These are phyloP conservation scores for Sordariomycetes sp. DNA, from an alignment of 2,329 filamentous ascomycete genomes.

Conservation along the genomic window DNA sequence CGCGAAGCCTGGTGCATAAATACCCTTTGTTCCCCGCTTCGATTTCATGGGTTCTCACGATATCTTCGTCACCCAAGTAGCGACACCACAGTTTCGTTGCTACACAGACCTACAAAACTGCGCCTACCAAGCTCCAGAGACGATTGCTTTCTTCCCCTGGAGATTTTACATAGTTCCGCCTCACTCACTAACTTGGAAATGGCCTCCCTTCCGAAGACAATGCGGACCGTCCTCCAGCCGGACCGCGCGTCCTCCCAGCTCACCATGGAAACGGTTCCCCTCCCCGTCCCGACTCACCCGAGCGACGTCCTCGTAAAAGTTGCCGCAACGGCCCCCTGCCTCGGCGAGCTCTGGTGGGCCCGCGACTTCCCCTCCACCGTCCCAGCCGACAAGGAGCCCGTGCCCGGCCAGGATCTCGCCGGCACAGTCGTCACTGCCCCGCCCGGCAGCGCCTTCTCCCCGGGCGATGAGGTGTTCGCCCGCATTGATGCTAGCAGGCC, in stretches of 20 bases:
- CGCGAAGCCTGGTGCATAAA: not conserved
- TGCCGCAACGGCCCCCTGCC: slow-evolving; percentile 16
- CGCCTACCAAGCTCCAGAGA: not conserved
- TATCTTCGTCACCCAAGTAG: not conserved
- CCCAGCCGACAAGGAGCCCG: slow-evolving; percentile 11
- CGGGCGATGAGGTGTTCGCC: slow-evolving; percentile 20
- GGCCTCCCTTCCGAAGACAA: slow-evolving; percentile 9
- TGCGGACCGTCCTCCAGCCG: slow-evolving; percentile 12
- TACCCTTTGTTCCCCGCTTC: not conserved
- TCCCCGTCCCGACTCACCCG: slow-evolving; percentile 11
- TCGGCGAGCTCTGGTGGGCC: slow-evolving; percentile 18
- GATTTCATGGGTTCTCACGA: not conserved
- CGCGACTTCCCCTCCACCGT: slow-evolving; percentile 10
- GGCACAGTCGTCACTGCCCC: slow-evolving; percentile 20
- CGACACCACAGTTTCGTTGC: not conserved
- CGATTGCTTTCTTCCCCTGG: not conserved
- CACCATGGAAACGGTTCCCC: slow-evolving; percentile 8
- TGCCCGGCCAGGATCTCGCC: slow-evolving; percentile 22
- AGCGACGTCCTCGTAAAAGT: slow-evolving; percentile 18
- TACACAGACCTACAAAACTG: not conserved
- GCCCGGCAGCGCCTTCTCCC: slow-evolving; percentile 14
- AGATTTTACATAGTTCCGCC: not conserved
- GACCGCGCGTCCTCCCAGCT: slow-evolving; percentile 10
- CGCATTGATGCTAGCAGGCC: slow-evolving; percentile 13
- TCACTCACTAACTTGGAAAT: not conserved